Base-by-base conservation (phyloP, 192 early-diverging fungal species). In the Coemansia sp. region DNA sequence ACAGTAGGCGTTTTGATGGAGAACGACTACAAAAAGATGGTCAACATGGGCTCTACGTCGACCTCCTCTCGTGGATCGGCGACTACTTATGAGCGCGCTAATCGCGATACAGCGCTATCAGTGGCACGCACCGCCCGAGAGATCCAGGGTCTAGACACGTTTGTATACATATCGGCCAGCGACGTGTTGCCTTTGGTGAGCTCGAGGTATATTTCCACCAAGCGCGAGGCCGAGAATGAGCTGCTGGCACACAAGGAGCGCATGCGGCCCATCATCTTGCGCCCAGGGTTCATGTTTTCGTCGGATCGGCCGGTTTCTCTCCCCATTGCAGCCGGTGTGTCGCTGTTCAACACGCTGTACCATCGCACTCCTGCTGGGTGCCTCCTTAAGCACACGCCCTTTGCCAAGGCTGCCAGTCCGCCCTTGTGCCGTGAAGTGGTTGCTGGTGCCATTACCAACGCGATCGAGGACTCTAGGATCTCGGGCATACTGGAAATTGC, bases 1-100 rank as follows among this genome's bases (percentile, higher is more conserved):
- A 83, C 86, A 0, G 87, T 89, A 3, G 89, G 89, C 14, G 83
- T 88, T 21, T 72, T 91, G 63, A 65, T 91, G 59, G 89, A 91
- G 65, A 65, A 55, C 60, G 68, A 85, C 70, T 91, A 91, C 78
- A 91, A 91, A 57, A 26, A 32, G 70, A 37, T 77, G 61, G 60
- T 70, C 59, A 61, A 86, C 82, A n/a, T 70, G 11, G 66, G 70
- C 44, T 46, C 36, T 34, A 22, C 12, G 46, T 60, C 35, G 26
- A 39, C 44, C 8, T 17, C 69, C 9, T 60, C 64, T 21, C 56
- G 26, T 12, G 36, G 26, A 62, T 57, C 72, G n/a, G 46, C 50
- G 29, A 68, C 63, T 12, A 86, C 87, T 0, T 90, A 86, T 62
- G 86, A 88, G 58, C 62, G 17, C 3, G 83, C 87, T 37, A 90